Evolutionary conservation across 805 yeast genomes (phyloP).

Genomic region (Kuraishia cidri): DNA sequence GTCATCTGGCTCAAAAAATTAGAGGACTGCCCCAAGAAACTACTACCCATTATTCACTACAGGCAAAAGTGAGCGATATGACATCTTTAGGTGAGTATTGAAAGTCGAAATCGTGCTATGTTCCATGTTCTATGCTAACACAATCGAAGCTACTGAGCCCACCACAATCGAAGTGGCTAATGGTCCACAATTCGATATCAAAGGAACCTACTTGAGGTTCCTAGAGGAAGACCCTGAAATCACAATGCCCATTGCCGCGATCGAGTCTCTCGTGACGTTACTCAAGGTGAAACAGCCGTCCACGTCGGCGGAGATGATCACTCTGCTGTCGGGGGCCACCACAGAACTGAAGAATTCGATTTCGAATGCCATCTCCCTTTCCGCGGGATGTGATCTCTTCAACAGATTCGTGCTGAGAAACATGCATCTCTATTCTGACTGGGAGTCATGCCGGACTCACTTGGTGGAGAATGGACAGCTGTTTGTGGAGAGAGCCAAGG

Average conservation of each 20-base stretch:
- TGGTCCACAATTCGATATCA: conserved; percentile 59
- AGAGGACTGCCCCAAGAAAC: too few species aligned
- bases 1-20: too few species aligned
- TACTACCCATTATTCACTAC: too few species aligned
- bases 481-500: conserved; percentile 87
- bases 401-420: conserved; percentile 89
- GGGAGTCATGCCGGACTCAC: conserved; percentile 88
- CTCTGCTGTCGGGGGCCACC: conserved; percentile 69
- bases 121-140: too few species aligned
- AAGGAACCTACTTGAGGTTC: conserved; percentile 68
- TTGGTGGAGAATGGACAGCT: conserved; percentile 90
- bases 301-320: conserved; percentile 89
- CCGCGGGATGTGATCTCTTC: conserved; percentile 97
- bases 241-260: conserved; percentile 99
- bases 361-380: conserved; percentile 83
- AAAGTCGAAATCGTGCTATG: too few species aligned
- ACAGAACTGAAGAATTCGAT: conserved; percentile 67
- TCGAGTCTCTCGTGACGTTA: conserved; percentile 85
- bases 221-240: conserved; percentile 88
- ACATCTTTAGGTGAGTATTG: too few species aligned
- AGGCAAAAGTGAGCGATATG: too few species aligned
- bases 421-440: conserved; percentile 79
- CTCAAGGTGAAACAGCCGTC: conserved; percentile 77
- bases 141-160: too few species aligned
- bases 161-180: too few species aligned